phyloP scores from a whole-genome alignment of 106 monocot genomes.

The Allium sativum region DNA sequence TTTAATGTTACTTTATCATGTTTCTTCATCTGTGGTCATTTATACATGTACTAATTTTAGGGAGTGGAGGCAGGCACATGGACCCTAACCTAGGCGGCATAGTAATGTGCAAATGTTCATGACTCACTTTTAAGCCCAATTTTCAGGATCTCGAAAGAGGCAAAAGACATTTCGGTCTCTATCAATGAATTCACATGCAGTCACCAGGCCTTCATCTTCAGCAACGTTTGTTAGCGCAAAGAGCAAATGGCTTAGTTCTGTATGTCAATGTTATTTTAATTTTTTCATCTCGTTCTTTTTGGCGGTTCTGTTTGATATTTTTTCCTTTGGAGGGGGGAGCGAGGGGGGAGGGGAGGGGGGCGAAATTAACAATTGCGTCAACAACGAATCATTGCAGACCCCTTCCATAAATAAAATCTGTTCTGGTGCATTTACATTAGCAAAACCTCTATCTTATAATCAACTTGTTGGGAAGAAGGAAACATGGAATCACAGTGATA shows the following conservation, averaged over 20 bases:
- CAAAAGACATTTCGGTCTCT: conserved; percentile 57
- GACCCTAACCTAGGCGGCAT: conserved; percentile 16
- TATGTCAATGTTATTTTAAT: conserved; percentile 16
- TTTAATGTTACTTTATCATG: neutral
- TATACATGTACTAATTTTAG: conserved; percentile 7
- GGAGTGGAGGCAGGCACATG: conserved; percentile 55
- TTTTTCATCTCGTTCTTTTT: neutral
- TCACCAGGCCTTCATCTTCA: conserved; percentile 18
- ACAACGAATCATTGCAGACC: conserved; percentile 14
- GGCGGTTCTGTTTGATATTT: neutral
- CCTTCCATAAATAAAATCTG: conserved; percentile 15
- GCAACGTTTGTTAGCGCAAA: conserved; percentile 27
- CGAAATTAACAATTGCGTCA: neutral
- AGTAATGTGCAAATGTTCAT: conserved; percentile 10
- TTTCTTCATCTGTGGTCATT: too few species aligned
- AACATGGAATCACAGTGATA: too few species aligned
- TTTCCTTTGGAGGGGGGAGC: too few species aligned
- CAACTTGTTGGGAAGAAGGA: conserved; percentile 50
- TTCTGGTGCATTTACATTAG: conserved; percentile 3
- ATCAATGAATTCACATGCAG: conserved; percentile 33
- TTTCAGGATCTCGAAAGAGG: conserved; percentile 72
- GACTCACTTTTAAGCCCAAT: conserved; percentile 40
- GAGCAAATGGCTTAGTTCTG: conserved; percentile 75
- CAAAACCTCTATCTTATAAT: conserved; percentile 14
- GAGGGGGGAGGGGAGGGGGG: too few species aligned